Evolutionary conservation across 2,329 filamentous ascomycete genomes (phyloP).

Genomic region (Pseudocercospora vitis): DNA sequence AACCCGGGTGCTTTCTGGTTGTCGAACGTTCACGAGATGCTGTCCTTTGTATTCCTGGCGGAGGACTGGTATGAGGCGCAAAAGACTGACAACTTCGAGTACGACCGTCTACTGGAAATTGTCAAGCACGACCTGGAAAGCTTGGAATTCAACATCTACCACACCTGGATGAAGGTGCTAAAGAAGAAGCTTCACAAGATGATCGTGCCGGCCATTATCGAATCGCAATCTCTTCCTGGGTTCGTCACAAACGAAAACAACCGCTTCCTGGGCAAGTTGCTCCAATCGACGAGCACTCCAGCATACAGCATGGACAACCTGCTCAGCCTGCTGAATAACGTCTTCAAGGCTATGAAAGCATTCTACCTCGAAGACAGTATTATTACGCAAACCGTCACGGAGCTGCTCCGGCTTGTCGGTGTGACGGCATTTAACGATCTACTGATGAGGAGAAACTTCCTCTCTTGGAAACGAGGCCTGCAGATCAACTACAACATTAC

Average conservation of each 20-base stretch:
- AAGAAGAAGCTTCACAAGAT: slow-evolving; percentile 99
- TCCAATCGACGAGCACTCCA: slow-evolving; percentile 84
- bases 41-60: slow-evolving; percentile 97
- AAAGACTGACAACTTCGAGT: slow-evolving; percentile 99
- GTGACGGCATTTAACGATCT: slow-evolving; percentile 98
- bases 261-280: slow-evolving; percentile 93
- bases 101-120: slow-evolving; percentile 94
- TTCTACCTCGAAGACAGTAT: slow-evolving; percentile 97
- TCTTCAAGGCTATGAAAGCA: slow-evolving; percentile 98
- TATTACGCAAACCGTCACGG: slow-evolving; percentile 91
- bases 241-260: slow-evolving; percentile 99
- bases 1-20: slow-evolving; percentile 98
- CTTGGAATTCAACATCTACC: slow-evolving; percentile 99
- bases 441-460: slow-evolving; percentile 95
- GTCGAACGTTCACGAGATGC: slow-evolving; percentile 99
- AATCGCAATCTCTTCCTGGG: slow-evolving; percentile 94
- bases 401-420: slow-evolving; percentile 87
- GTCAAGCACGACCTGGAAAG: slow-evolving; percentile 99
- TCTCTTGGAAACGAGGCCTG: slow-evolving; percentile 97
- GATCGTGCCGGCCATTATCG: slow-evolving; percentile 98
- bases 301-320: slow-evolving; percentile 99
- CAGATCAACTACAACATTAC: slow-evolving; percentile 99
- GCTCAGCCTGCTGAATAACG: slow-evolving; percentile 90
- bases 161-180: slow-evolving; percentile 99
- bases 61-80: slow-evolving; percentile 99